phyloP scores from a whole-genome alignment of 257 asterid species.

The Solanum paucissectum region DNA sequence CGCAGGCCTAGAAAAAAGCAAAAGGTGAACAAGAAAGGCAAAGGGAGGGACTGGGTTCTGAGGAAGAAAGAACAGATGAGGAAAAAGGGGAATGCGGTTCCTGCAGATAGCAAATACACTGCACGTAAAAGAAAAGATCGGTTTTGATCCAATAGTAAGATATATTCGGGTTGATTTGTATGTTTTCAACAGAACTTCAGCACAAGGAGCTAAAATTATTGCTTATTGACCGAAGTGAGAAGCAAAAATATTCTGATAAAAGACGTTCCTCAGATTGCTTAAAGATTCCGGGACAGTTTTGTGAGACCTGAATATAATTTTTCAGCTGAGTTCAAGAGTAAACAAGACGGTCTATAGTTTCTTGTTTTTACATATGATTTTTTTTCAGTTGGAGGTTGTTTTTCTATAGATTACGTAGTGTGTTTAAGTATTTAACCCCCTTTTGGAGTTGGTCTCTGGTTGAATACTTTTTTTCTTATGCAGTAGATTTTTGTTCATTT shows the following conservation, averaged over 20 bases:
- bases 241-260: not conserved
- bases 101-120: constrained; percentile 65
- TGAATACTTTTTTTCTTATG: not conserved
- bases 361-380: not conserved
- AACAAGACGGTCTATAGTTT: not conserved
- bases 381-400: not conserved
- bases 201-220: not conserved
- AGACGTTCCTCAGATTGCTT: not conserved
- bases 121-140: constrained; percentile 88
- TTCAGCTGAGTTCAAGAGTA: not conserved
- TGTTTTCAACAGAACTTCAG: not conserved
- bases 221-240: not conserved
- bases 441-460: not conserved
- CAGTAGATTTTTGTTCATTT: not conserved
- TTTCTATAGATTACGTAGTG: not conserved
- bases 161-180: not conserved
- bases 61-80: constrained; percentile 71
- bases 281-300: not conserved
- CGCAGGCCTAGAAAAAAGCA: constrained; percentile 76
- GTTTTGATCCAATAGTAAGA: constrained; percentile 20
- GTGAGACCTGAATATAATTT: not conserved
- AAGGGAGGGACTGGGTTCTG: constrained; percentile 77
- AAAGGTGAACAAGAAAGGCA: constrained; percentile 58
- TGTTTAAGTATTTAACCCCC: not conserved
- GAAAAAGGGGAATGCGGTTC: constrained; percentile 67